Evolutionary conservation across 2,329 filamentous ascomycete species (phyloP).

Genomic region (Scopulariopsis brevicaulis): DNA sequence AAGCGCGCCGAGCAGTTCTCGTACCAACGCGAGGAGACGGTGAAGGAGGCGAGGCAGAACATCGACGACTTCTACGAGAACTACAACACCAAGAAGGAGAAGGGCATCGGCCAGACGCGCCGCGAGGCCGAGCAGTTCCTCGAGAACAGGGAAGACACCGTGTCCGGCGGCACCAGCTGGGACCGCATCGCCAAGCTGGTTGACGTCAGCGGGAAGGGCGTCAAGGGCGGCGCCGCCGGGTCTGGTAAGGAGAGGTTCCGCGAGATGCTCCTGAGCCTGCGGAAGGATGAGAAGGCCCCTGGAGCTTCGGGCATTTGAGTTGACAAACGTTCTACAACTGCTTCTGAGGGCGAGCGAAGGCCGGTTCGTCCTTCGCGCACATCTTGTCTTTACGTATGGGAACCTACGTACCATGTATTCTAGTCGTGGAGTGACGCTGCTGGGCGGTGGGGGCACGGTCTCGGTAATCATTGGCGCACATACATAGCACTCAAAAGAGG

Average conservation of each 20-base stretch:
- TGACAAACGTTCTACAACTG: background rate
- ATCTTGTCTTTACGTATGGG: background rate
- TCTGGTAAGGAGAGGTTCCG: conserved; percentile 96
- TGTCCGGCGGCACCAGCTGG: conserved; percentile 93
- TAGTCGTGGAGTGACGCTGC: background rate
- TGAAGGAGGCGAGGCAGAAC: conserved; percentile 82
- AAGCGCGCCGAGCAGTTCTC: conserved; percentile 79
- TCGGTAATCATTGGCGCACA: conserved; percentile 1
- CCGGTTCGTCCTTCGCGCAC: background rate
- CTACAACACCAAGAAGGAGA: conserved; percentile 97
- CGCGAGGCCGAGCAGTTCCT: conserved; percentile 92
- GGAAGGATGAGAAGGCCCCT: conserved; percentile 83
- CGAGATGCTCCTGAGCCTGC: conserved; percentile 74
- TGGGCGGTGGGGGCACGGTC: background rate
- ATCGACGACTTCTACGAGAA: conserved; percentile 99
- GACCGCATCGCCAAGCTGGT: conserved; percentile 95
- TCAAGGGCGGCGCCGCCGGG: conserved; percentile 73
- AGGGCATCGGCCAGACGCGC: conserved; percentile 75
- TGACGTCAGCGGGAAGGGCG: conserved; percentile 90
- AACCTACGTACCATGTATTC: conserved; percentile 1
- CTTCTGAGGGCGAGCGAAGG: background rate
- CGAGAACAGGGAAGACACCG: conserved; percentile 78
- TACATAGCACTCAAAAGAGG: background rate
- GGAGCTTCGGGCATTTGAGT: conserved; percentile 51
- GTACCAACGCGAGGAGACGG: conserved; percentile 70